phyloP scores from a whole-genome alignment of 1,284 basidiomycete species.

The Malassezia globosa region DNA sequence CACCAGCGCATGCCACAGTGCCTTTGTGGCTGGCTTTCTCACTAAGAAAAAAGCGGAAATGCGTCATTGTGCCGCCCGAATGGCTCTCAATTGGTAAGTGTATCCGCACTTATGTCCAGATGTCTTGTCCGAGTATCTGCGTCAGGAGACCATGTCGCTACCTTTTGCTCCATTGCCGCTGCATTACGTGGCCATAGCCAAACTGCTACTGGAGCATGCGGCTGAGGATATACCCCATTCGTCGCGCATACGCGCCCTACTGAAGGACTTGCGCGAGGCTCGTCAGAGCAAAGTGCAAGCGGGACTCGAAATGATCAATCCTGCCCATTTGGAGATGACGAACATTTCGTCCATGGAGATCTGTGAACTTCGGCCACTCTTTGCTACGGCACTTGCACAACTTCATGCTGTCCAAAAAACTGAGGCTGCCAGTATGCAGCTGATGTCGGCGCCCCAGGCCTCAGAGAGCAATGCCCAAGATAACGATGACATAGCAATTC shows the following conservation, averaged over 20 bases:
- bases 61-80: conserved; percentile 72
- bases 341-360: conserved; percentile 43
- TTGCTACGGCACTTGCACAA: conserved; percentile 33
- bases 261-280: conserved; percentile 87
- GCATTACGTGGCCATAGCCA: conserved; percentile 75
- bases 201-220: conserved; percentile 76
- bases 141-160: conserved; percentile 6
- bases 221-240: conserved; percentile 74
- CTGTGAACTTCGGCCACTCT: conserved; percentile 38
- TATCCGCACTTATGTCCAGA: not conserved
- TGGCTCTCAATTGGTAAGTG: conserved; percentile 71
- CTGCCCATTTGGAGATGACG: conserved; percentile 54
- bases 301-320: conserved; percentile 55
- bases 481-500: conserved; percentile 3
- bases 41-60: conserved; percentile 84
- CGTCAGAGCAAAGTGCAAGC: conserved; percentile 82
- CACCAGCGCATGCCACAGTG: conserved; percentile 67
- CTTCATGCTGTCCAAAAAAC: conserved; percentile 19
- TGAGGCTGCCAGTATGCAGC: not conserved
- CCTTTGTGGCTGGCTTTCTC: conserved; percentile 92
- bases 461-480: not conserved
- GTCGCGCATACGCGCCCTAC: conserved; percentile 66
- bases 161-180: conserved; percentile 50
- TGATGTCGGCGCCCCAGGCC: not conserved
- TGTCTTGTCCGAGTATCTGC: conserved; percentile 3